phyloP scores from a whole-genome alignment of 1,139 yeast genomes.

The Meyerozyma elateridarum region DNA sequence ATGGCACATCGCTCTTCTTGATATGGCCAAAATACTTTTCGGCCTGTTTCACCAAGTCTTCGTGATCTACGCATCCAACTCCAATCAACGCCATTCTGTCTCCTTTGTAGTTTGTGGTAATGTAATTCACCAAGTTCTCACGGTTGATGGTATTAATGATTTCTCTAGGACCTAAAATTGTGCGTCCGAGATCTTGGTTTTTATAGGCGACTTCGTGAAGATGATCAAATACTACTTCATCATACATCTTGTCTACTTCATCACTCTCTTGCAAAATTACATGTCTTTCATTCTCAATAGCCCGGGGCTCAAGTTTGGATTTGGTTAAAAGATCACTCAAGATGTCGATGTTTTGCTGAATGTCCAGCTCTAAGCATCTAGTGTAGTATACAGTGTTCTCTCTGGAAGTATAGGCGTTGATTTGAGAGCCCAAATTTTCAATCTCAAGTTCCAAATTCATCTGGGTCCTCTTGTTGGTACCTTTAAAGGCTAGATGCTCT shows the following conservation, averaged over 20 bases:
- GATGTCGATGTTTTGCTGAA: constrained; percentile 82
- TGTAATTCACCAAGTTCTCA: constrained; percentile 73
- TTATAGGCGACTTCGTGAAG: constrained; percentile 88
- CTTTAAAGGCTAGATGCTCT: constrained; percentile 95
- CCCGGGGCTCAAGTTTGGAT: constrained; percentile 74
- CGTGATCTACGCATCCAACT: constrained; percentile 90
- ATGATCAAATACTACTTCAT: constrained; percentile 96
- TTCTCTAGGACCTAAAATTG: constrained; percentile 93
- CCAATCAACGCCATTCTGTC: constrained; percentile 98
- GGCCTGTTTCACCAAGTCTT: constrained; percentile 72
- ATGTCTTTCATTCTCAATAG: constrained; percentile 93
- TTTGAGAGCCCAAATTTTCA: constrained; percentile 93
- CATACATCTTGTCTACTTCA: constrained; percentile 97
- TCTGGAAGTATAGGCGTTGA: constrained; percentile 94
- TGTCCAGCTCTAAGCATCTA: constrained; percentile 74
- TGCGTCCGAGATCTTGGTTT: constrained; percentile 91
- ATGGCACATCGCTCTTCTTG: constrained; percentile 57
- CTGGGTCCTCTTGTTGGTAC: constrained; percentile 82
- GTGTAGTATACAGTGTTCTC: constrained; percentile 98
- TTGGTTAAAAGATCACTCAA: constrained; percentile 84
- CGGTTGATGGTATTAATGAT: constrained; percentile 78
- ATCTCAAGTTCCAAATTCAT: constrained; percentile 83
- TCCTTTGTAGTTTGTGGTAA: constrained; percentile 83
- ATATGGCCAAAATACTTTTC: constrained; percentile 73
- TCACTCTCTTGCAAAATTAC: constrained; percentile 95